Conservation (phyloP, 164 flowering plant species). For the Brasenia schreberi region DNA sequence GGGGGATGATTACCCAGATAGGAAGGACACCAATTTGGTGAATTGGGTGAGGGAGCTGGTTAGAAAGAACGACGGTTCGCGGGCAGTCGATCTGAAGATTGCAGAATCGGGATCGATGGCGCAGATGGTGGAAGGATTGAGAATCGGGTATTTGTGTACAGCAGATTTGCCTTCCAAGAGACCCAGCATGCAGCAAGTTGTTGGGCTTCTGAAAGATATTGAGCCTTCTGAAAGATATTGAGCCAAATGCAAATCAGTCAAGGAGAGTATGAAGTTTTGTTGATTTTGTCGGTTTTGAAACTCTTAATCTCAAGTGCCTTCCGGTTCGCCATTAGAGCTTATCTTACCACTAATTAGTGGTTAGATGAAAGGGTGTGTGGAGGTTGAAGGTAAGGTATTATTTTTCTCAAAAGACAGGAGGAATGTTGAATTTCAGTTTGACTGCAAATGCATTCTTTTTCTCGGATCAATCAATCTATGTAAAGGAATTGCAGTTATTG, state of each 20-base stretch:
- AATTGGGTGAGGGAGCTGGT: conserved; percentile 67
- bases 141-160: conserved; percentile 81
- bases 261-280: neutral
- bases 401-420: neutral
- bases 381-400: neutral
- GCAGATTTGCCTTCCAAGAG: conserved; percentile 75
- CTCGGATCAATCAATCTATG: no score
- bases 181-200: conserved; percentile 90
- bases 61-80: conserved; percentile 35
- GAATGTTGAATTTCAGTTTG: no score
- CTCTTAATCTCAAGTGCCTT: no score
- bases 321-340: neutral
- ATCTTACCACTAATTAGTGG: neutral
- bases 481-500: no score
- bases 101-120: conserved; percentile 35
- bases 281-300: no score
- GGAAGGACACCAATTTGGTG: conserved; percentile 39
- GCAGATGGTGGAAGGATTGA: conserved; percentile 69
- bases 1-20: conserved; percentile 52
- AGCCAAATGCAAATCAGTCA: neutral
- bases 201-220: conserved; percentile 69
- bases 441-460: neutral
- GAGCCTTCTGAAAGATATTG: conserved; percentile 44
- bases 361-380: neutral
- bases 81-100: conserved; percentile 58